Percentiles rank a stretch among this genome's conserved stretches.
These are phyloP conservation scores for Aspergillus sp. DNA, from an alignment of 2,329 filamentous ascomycete genomes.

Conservation along the genomic window DNA sequence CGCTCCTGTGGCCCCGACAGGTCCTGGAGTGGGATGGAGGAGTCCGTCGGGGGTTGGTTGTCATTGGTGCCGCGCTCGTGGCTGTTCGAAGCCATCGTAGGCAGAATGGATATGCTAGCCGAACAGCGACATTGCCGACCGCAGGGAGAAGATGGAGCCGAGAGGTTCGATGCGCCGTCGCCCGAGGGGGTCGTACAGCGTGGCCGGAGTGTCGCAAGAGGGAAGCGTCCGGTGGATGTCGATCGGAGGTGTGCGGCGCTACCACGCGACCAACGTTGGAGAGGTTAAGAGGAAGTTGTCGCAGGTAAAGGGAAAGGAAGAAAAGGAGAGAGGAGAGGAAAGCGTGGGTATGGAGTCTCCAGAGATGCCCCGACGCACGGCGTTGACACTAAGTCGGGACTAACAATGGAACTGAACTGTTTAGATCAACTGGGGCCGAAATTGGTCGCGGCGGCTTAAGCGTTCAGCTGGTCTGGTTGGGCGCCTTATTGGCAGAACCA, in stretches of 20 bases:
- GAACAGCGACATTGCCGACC: conserved; percentile 40
- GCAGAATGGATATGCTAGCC: conserved; percentile 33
- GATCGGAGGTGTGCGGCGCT: too few relatives aligned
- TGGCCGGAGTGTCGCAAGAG: neutral
- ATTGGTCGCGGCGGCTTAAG: neutral
- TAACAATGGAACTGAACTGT: neutral
- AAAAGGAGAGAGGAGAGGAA: neutral
- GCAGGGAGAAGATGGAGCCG: conserved; percentile 7
- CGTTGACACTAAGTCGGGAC: neutral
- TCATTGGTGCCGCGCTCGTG: conserved; percentile 29
- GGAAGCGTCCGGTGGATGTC: neutral
- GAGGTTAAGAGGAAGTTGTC: neutral
- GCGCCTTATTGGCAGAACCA: too few relatives aligned
- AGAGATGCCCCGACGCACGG: neutral
- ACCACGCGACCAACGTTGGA: too few relatives aligned
- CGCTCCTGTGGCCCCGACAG: conserved; percentile 46
- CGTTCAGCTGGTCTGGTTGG: neutral
- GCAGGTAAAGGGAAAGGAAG: neutral
- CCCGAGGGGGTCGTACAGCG: neutral
- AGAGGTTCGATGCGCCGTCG: conserved; percentile 6
- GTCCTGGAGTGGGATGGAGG: conserved; percentile 71
- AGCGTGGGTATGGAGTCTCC: too few relatives aligned
- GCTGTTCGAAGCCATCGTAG: conserved; percentile 42
- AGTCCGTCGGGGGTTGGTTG: conserved; percentile 27
- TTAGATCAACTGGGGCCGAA: neutral